These are phyloP conservation scores for Pseudoperonospora humuli DNA, from an alignment of 352 stramenopile species.

Conservation along the genomic window DNA sequence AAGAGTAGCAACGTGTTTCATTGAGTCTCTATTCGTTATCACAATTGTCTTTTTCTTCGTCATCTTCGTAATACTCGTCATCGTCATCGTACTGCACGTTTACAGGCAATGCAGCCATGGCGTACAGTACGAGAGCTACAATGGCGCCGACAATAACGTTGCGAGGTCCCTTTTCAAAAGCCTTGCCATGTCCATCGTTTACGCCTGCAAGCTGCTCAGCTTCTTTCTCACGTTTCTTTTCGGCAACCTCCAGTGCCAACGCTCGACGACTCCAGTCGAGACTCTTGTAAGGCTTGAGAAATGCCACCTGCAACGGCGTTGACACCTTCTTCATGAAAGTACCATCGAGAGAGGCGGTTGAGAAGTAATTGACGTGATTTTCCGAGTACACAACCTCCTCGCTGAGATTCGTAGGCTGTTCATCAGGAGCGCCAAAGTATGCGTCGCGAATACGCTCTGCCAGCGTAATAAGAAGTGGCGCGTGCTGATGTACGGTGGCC, in stretches of 20 bases:
- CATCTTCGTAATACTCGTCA: conserved; percentile 35
- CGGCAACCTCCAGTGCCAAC: conserved; percentile 40
- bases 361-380: conserved; percentile 72
- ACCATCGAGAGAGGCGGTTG: conserved; percentile 24
- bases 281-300: conserved; percentile 73
- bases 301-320: conserved; percentile 45
- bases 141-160: conserved; percentile 78
- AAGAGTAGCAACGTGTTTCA: neutral
- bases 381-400: conserved; percentile 46
- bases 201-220: conserved; percentile 7
- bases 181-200: conserved; percentile 21
- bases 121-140: conserved; percentile 62
- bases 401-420: conserved; percentile 34
- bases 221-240: conserved; percentile 40
- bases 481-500: conserved; percentile 65
- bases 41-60: conserved; percentile 22
- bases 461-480: conserved; percentile 61
- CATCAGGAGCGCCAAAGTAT: conserved; percentile 46
- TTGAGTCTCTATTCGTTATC: conserved; percentile 19
- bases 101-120: conserved; percentile 53
- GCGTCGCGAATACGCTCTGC: conserved; percentile 62
- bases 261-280: conserved; percentile 79
- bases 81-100: conserved; percentile 43
- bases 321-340: conserved; percentile 70
- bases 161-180: conserved; percentile 67